These are phyloP conservation scores for Parafenestella ontariensis DNA, from an alignment of 2,329 filamentous ascomycete species.

Conservation along the genomic window DNA sequence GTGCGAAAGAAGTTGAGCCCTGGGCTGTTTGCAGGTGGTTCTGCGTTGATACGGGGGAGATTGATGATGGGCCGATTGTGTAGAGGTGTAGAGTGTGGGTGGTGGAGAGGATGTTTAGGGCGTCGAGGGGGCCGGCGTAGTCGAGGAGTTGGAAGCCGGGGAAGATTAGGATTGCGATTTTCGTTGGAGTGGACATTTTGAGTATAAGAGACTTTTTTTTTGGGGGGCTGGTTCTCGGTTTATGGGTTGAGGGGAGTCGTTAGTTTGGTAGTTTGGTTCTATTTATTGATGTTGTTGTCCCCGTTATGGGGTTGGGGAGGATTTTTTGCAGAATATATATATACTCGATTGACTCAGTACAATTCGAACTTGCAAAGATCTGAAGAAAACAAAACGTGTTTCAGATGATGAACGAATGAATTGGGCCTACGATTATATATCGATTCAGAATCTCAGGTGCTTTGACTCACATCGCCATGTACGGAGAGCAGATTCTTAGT, in stretches of 20 bases:
- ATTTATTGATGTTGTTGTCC: too few species aligned
- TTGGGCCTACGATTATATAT: not conserved
- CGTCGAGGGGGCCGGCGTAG: slow-evolving; percentile 55
- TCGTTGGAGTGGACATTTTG: slow-evolving; percentile 35
- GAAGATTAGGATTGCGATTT: slow-evolving; percentile 46
- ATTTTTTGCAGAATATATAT: too few species aligned
- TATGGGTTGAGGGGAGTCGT: not conserved
- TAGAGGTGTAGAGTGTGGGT: slow-evolving; percentile 35
- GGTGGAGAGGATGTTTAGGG: slow-evolving; percentile 50
- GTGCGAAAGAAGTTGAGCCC: slow-evolving; percentile 38
- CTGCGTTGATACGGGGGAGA: slow-evolving; percentile 45
- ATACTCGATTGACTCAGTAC: too few species aligned
- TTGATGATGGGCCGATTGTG: slow-evolving; percentile 42
- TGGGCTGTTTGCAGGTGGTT: slow-evolving; percentile 13
- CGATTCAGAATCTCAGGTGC: not conserved
- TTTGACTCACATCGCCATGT: too few species aligned
- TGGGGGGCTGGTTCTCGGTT: too few species aligned
- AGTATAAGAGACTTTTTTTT: too few species aligned
- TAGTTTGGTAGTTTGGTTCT: not conserved
- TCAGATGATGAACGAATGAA: too few species aligned
- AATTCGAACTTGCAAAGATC: too few species aligned
- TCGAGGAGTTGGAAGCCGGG: slow-evolving; percentile 49
- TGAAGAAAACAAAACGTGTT: too few species aligned
- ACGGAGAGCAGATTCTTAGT: slow-evolving; percentile 1
- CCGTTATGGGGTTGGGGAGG: too few species aligned